Evolutionary conservation across 306 rosid genomes (phyloP), one percentile per base, ranked within the genome.

Genomic region (Lablab purpureus): DNA sequence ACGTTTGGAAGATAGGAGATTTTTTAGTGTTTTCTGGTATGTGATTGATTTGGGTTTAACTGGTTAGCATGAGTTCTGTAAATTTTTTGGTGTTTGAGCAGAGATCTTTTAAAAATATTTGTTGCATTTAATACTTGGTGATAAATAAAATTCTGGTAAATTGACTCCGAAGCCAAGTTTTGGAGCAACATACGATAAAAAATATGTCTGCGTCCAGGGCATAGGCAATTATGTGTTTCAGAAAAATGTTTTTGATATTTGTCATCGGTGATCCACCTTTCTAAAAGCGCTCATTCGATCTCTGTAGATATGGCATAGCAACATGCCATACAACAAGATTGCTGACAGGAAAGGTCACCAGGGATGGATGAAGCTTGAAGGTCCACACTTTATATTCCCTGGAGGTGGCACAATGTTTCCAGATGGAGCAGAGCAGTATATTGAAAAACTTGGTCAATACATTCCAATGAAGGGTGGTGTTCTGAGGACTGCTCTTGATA

Each of bases 381-480:
- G 97, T 43, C 92, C 88, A 10, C 60, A 90, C 83, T 96, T 96
- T 83, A 90, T 93, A 85, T 96, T 96, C 89, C 99, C 98, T 34
- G 99, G 99, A 76, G 99, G 99, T 47, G 99, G 99, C 65, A 96
- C 99, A 17, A 96, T 96, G 99, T 96, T 96, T 72, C 97, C 99
- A 0, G 99, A 96, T 73, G 99, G 99, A 74, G 99, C 99, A 10
- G 89, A 84, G 77, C 96, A 93, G 78, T 93, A 96, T 82, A 96
- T 96, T 3, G 94, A 93, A 73, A 96, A 93, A 79, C 98, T 96
- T 71, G 90, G 97, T 83, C 98, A 89, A 69, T 89, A 96, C 91
- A 89, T 96, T 75, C 99, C 97, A 74, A 89, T 86, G 18, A 81
- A 79, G 51, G 88, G 87, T 6, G 96, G 96, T 59, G 77, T 64